Base-by-base conservation (phyloP, 257 asterid species). In the Scutellaria barbata region DNA sequence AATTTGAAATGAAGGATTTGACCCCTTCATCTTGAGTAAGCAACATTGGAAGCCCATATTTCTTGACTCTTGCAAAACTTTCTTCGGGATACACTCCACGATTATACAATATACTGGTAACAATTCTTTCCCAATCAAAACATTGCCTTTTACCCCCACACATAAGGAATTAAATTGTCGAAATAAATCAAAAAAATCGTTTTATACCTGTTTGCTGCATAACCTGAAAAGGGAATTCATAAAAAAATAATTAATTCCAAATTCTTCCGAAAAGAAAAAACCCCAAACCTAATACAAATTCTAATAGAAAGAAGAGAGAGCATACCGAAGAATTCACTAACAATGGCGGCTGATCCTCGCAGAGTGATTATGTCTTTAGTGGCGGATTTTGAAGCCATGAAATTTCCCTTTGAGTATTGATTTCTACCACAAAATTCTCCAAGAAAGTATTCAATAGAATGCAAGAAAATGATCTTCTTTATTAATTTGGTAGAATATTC, bases 11-110 rank as follows among this genome's bases (percentile, higher is more conserved):
- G 88, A 93, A 93, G 78, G 96, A 73, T 76, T 87, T 90, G 54
- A 93, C 97, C 45, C 87, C 98, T 72, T 90, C 97, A 78, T 93
- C 98, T 84, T 93, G 96, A 76, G 90, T 87, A 46, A 93, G 95
- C 86, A 93, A 72, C 96, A 93, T 68, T 10, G 96, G 95, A 16
- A 93, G 89, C 75, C 98, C 98, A 81, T 93, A 90, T 74, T 93
- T 93, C 83, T 93, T 93, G 63, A 90, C 93, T 75, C 81, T 93
- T 60, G 85, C 88, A 62, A 93, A 93, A 77, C 96, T 93, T 68
- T 93, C 98, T 60, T 84, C 98, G 0, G 97, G 98, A 79, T 93
- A 93, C 69, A 93, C 84, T 42, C 88, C 98, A 11, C 98, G 90
- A 75, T 93, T 93, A 74, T 93, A 93, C 81, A 90, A 69, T 73